Percentiles rank a stretch among this genome's conserved stretches.
Conservation (phyloP, 495 filamentous ascomycete species). For the Haplographium delicatum region DNA sequence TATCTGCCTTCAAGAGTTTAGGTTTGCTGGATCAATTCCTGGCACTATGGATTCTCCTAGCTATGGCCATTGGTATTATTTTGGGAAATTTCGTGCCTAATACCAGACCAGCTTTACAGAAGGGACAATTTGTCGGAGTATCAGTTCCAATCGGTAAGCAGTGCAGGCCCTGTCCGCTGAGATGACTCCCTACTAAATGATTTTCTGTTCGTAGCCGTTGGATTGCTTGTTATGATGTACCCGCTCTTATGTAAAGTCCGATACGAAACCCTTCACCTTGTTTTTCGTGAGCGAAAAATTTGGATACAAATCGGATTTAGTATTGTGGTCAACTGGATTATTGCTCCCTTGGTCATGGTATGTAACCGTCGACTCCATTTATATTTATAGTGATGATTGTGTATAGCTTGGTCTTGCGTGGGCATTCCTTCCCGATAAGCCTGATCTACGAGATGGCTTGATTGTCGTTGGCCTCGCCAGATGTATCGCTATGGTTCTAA, state of each 20-base stretch:
- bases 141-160: conserved; percentile 69
- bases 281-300: conserved; percentile 54
- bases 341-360: conserved; percentile 89
- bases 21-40: conserved; percentile 71
- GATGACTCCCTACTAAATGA: not conserved
- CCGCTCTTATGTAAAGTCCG: conserved; percentile 82
- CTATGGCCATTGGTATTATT: conserved; percentile 75
- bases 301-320: conserved; percentile 80
- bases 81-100: conserved; percentile 71
- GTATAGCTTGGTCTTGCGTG: conserved; percentile 62
- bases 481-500: conserved; percentile 83
- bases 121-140: conserved; percentile 67
- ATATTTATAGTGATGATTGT: not conserved
- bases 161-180: not conserved
- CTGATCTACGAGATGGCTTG: conserved; percentile 61
- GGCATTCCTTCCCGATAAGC: conserved; percentile 75
- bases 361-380: not conserved
- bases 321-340: conserved; percentile 81
- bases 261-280: conserved; percentile 69
- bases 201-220: conserved; percentile 40
- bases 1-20: conserved; percentile 47
- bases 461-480: conserved; percentile 74
- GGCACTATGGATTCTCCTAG: conserved; percentile 79
- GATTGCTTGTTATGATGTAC: conserved; percentile 72
- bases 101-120: conserved; percentile 57